Evolutionary conservation across 169 alveolate genomes (phyloP).

Genomic region (Neospora caninum): DNA sequence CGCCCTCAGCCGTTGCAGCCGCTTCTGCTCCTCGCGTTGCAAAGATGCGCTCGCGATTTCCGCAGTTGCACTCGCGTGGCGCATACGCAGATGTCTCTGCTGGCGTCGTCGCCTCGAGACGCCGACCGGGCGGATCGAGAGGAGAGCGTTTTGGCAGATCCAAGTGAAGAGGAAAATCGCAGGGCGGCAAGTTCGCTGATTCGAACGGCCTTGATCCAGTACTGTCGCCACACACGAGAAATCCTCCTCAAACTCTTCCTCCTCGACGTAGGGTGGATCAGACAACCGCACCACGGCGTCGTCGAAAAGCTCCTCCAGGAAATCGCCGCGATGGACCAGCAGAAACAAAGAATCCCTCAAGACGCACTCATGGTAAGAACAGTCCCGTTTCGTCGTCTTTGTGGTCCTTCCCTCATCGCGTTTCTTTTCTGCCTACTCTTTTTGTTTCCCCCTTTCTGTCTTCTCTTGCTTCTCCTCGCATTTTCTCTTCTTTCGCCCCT

Average conservation of each 20-base stretch:
- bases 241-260: constrained; percentile 50
- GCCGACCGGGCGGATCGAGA: constrained; percentile 3
- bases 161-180: neutral
- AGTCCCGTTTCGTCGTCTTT: neutral
- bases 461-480: too few species aligned
- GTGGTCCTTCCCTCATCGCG: too few species aligned
- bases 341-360: neutral
- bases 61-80: constrained; percentile 50
- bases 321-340: constrained; percentile 20
- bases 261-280: constrained; percentile 43
- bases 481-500: neutral
- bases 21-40: constrained; percentile 56
- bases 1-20: constrained; percentile 62
- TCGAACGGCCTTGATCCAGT: constrained; percentile 54
- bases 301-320: constrained; percentile 42
- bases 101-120: neutral
- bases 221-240: constrained; percentile 57
- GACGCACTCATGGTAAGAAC: constrained; percentile 28
- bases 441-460: too few species aligned
- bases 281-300: constrained; percentile 22
- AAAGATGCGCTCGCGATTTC: constrained; percentile 40
- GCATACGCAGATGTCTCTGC: constrained; percentile 52
- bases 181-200: constrained; percentile 38
- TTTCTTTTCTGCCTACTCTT: too few species aligned
- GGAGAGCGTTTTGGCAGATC: constrained; percentile 7